phyloP scores from a whole-genome alignment of 2,329 filamentous ascomycete genomes.

The Nemania diffusa region DNA sequence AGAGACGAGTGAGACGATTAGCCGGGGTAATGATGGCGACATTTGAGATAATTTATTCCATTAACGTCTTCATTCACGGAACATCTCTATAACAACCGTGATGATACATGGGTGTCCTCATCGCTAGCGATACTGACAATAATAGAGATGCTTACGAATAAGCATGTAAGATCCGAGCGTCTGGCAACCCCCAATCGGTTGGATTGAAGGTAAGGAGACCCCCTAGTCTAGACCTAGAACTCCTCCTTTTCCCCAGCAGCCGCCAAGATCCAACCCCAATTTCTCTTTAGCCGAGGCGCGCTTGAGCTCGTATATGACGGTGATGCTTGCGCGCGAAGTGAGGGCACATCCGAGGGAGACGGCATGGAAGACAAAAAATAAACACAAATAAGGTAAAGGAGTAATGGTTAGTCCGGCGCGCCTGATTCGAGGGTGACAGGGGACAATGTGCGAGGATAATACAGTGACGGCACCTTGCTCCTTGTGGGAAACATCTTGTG shows the following conservation, averaged over 20 bases:
- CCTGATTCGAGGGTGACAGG: not conserved
- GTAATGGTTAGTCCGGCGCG: not conserved
- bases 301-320: conserved; percentile 16
- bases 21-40: not conserved
- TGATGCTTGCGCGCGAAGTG: not conserved
- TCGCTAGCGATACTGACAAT: not conserved
- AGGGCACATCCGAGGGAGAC: not conserved
- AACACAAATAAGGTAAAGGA: not conserved
- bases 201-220: conserved; percentile 8
- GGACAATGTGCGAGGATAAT: not conserved
- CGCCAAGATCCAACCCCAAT: not conserved
- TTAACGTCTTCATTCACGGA: not conserved
- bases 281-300: conserved; percentile 28
- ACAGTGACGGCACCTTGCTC: not conserved
- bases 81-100: not conserved
- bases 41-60: not conserved
- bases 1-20: not conserved
- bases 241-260: conserved; percentile 15
- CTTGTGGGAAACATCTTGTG: not conserved
- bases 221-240: not conserved
- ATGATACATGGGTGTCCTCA: not conserved
- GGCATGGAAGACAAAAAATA: not conserved
- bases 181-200: conserved; percentile 14
- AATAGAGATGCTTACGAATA: not conserved
- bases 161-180: not conserved